Conservation (phyloP, 441 rosid genomes). For the Arabidopsis hybrid region DNA sequence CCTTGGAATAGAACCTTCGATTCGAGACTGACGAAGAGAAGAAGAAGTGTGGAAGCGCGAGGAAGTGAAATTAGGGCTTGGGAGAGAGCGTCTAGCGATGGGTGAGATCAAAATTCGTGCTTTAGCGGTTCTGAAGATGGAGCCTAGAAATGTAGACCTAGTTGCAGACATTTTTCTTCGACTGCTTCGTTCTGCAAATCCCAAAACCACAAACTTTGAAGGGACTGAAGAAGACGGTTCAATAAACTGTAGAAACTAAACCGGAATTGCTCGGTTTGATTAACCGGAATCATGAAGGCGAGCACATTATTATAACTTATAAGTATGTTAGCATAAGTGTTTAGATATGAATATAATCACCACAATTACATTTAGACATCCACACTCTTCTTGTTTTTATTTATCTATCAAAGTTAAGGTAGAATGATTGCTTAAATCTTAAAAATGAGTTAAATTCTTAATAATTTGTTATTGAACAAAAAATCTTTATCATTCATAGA, state of each 20-base stretch:
- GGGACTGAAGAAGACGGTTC: not conserved
- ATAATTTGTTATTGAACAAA: too few species aligned
- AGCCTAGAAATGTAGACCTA: conserved; percentile 52
- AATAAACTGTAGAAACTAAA: not conserved
- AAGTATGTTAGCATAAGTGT: too few species aligned
- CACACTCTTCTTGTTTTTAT: too few species aligned
- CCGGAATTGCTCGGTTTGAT: conserved; percentile 13
- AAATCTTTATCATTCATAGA: too few species aligned
- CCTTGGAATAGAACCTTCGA: conserved; percentile 43
- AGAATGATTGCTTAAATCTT: too few species aligned
- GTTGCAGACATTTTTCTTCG: conserved; percentile 49
- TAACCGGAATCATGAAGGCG: not conserved
- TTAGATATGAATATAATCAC: too few species aligned
- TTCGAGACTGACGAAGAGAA: conserved; percentile 32
- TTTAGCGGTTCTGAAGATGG: conserved; percentile 37
- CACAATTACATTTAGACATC: too few species aligned
- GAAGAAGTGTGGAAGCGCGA: not conserved
- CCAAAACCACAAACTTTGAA: not conserved
- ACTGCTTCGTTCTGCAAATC: conserved; percentile 45
- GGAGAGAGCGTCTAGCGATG: not conserved
- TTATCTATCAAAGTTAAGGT: too few species aligned
- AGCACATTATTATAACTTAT: not conserved
- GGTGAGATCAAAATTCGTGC: conserved; percentile 67
- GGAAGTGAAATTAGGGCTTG: conserved; percentile 11
- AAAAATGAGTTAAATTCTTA: too few species aligned